Percentiles rank a stretch among this genome's conserved stretches.
Conservation (phyloP, 108 stramenopile species). For the Skeletonema marinoi region DNA sequence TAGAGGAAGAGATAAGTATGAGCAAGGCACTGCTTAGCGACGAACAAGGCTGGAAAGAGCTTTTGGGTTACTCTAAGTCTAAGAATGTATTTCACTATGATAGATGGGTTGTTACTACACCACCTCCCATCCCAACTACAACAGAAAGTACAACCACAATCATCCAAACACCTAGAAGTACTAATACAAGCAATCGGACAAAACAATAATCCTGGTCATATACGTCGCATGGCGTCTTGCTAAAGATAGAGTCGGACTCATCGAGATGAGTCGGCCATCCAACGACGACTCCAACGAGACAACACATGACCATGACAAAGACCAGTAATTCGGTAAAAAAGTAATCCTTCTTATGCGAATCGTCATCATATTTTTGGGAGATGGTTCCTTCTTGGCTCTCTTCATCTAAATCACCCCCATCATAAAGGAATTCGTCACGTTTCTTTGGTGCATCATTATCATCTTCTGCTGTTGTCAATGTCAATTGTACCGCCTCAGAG, state of each 20-base stretch:
- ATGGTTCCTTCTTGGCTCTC: conserved; percentile 5
- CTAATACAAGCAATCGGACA: no score
- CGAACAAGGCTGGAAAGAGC: no score
- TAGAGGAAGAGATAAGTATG: no score
- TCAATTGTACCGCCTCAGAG: conserved; percentile 2
- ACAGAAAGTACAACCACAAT: no score
- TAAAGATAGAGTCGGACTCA: conserved; percentile 50
- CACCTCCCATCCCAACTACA: no score
- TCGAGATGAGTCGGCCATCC: conserved; percentile 55
- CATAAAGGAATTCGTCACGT: neutral
- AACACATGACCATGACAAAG: conserved; percentile 53
- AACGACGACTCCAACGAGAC: conserved; percentile 38
- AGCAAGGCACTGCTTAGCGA: no score
- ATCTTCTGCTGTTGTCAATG: neutral
- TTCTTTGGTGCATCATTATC: neutral
- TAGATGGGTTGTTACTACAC: no score
- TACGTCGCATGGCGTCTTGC: conserved; percentile 44
- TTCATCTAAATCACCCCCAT: neutral
- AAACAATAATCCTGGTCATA: conserved; percentile 46
- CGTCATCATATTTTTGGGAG: conserved; percentile 13
- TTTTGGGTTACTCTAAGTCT: no score
- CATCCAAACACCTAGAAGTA: no score
- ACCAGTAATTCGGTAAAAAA: conserved; percentile 44
- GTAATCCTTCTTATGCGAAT: conserved; percentile 48
- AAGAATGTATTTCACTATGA: no score